These are phyloP conservation scores for Calonectria honghensis DNA, from an alignment of 2,329 filamentous ascomycete species.

Conservation along the genomic window DNA sequence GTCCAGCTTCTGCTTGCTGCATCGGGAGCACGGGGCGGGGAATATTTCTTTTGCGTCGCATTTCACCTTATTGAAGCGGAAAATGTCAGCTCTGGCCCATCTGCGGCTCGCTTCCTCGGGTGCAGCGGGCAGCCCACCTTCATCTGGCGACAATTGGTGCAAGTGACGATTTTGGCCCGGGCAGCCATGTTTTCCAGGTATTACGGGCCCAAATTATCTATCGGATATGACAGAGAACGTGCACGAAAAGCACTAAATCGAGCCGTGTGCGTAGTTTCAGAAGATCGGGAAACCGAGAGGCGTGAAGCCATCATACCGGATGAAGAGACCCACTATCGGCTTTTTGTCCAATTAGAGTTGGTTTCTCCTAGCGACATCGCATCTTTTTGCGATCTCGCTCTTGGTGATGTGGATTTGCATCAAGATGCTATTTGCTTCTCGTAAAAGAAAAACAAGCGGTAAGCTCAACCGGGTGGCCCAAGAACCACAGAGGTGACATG, in stretches of 20 bases:
- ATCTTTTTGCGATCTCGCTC: not conserved
- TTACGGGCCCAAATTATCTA: not conserved
- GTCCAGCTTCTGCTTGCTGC: conserved; percentile 20
- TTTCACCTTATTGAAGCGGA: conserved; percentile 12
- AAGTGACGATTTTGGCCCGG: conserved; percentile 17
- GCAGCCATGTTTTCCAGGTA: conserved; percentile 18
- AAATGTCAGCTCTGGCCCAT: not conserved
- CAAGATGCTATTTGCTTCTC: not conserved
- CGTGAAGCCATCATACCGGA: not conserved
- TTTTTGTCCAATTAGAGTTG: not conserved
- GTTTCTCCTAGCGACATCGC: not conserved
- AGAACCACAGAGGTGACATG: too few species aligned
- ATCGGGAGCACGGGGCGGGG: conserved; percentile 24
- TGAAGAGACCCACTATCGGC: not conserved
- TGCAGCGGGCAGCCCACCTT: conserved; percentile 4
- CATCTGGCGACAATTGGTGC: conserved; percentile 31
- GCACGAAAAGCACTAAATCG: conserved; percentile 14
- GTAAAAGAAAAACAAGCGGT: too few species aligned
- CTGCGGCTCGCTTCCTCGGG: not conserved
- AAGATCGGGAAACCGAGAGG: not conserved
- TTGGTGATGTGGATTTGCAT: not conserved
- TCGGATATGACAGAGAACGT: conserved; percentile 3
- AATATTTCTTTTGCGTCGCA: conserved; percentile 30
- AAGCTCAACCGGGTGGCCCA: too few species aligned
- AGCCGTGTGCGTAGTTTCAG: conserved; percentile 5